These are phyloP conservation scores for Verticillium albo-atrum DNA, from an alignment of 2,329 filamentous ascomycete species.

Conservation along the genomic window DNA sequence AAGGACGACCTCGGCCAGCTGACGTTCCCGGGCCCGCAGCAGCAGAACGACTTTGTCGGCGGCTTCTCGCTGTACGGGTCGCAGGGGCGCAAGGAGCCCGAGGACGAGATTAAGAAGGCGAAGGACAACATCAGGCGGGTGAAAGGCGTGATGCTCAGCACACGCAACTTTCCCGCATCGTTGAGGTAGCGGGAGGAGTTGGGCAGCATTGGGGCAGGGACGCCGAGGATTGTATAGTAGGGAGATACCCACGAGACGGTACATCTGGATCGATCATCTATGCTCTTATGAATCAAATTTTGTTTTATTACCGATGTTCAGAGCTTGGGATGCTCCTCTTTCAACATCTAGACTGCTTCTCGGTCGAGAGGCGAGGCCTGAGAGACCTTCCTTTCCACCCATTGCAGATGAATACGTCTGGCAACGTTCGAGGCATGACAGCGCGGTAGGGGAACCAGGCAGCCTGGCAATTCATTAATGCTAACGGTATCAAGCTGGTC, in stretches of 20 bases:
- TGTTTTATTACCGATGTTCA: background rate
- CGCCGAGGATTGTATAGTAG: background rate
- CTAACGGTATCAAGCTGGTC: too few species aligned
- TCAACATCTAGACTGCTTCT: too few species aligned
- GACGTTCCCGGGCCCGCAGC: constrained; percentile 39
- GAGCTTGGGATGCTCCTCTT: too few species aligned
- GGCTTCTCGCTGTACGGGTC: constrained; percentile 35
- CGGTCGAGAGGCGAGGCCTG: too few species aligned
- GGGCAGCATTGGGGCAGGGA: background rate
- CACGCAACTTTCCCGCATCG: constrained; percentile 64
- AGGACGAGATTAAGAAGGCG: constrained; percentile 68
- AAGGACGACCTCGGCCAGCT: constrained; percentile 62
- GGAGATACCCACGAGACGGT: background rate
- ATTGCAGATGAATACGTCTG: too few species aligned
- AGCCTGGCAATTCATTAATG: too few species aligned
- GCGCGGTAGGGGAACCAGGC: too few species aligned
- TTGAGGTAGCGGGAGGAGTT: constrained; percentile 16
- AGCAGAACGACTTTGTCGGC: constrained; percentile 29
- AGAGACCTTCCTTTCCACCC: too few species aligned
- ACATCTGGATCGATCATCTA: background rate
- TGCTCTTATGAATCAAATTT: background rate
- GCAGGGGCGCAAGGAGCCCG: constrained; percentile 45
- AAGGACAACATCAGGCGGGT: constrained; percentile 73
- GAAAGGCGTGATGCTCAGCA: constrained; percentile 73
- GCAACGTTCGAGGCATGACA: too few species aligned